Evolutionary conservation across 306 rosid genomes (phyloP).

Genomic region (Abrus precatorius): DNA sequence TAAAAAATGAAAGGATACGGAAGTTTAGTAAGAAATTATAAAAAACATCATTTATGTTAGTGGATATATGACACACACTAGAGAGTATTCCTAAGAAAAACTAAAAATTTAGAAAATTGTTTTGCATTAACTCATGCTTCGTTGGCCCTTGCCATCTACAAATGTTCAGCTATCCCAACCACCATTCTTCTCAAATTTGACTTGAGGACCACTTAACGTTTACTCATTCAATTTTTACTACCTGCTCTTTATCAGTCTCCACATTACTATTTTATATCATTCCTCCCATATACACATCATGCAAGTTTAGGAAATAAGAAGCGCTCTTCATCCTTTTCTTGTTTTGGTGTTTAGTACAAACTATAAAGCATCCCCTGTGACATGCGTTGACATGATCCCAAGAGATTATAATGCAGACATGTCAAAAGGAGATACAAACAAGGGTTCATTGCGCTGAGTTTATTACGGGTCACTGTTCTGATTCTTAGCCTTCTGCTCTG

Average conservation of each 20-base stretch:
- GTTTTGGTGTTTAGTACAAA: not conserved
- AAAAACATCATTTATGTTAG: too few relatives aligned
- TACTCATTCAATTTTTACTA: not conserved
- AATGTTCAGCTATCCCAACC: not conserved
- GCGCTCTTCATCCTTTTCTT: slow-evolving; percentile 8
- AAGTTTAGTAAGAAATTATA: not conserved
- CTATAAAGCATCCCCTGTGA: not conserved
- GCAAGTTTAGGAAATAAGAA: not conserved
- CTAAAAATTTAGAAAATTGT: not conserved
- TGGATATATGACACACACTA: not conserved
- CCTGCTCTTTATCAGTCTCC: not conserved
- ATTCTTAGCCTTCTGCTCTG: not conserved
- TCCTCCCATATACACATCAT: not conserved
- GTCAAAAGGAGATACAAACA: slow-evolving; percentile 1
- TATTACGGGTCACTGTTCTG: not conserved
- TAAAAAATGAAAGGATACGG: too few relatives aligned
- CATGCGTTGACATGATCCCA: not conserved
- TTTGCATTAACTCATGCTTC: slow-evolving; percentile 37
- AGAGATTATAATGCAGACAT: not conserved
- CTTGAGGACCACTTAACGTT: too few relatives aligned
- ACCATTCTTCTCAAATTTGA: too few relatives aligned
- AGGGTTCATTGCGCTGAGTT: not conserved
- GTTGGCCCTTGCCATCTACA: slow-evolving; percentile 36
- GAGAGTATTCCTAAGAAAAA: not conserved
- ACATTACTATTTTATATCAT: not conserved